These are phyloP conservation scores for Corrigiola litoralis DNA, from an alignment of 179 eudicot species.

Conservation along the genomic window DNA sequence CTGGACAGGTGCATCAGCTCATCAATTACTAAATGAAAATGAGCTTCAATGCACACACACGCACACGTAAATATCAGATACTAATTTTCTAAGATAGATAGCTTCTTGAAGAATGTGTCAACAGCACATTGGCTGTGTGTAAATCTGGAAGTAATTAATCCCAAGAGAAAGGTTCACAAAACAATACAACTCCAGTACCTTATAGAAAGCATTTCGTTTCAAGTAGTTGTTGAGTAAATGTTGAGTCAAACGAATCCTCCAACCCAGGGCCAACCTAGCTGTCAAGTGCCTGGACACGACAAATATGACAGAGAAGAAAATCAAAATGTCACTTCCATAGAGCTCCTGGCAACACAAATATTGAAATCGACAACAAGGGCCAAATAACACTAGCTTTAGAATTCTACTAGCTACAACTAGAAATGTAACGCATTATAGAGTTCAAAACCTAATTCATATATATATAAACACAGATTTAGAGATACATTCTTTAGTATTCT, in stretches of 20 bases:
- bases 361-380: too few species aligned
- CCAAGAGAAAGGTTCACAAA: background rate
- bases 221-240: conserved; percentile 79
- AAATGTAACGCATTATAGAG: too few species aligned
- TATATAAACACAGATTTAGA: too few species aligned
- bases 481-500: too few species aligned
- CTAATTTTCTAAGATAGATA: background rate
- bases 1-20: background rate
- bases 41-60: too few species aligned
- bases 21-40: background rate
- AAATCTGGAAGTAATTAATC: background rate
- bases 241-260: conserved; percentile 91
- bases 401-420: too few species aligned
- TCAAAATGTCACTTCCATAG: background rate
- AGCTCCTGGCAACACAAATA: too few species aligned
- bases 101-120: background rate
- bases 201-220: conserved; percentile 85
- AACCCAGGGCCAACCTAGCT: conserved; percentile 81
- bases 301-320: background rate
- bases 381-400: too few species aligned
- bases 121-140: background rate
- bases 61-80: background rate
- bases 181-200: conserved; percentile 38
- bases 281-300: conserved; percentile 69
- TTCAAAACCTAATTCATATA: too few species aligned